Percentiles rank a stretch among this genome's conserved stretches.
These are phyloP conservation scores for Pythium periplocum DNA, from an alignment of 352 stramenopile species.

Conservation along the genomic window DNA sequence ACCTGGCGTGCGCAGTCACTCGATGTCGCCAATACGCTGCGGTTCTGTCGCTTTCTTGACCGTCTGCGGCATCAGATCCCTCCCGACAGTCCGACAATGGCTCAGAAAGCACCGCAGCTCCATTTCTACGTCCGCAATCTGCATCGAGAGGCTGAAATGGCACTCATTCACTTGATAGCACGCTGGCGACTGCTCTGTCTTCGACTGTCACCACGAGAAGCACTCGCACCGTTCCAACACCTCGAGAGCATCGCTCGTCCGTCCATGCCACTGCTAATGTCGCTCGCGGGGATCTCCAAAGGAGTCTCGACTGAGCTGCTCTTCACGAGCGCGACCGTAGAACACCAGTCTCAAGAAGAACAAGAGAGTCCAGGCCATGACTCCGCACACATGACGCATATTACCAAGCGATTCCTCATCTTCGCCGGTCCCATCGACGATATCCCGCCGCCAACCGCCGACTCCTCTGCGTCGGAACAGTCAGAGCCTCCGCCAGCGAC, in stretches of 20 bases:
- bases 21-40: conserved; percentile 34
- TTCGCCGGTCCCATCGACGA: conserved; percentile 13
- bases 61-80: conserved; percentile 5
- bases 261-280: conserved; percentile 1
- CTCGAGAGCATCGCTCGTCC: conserved; percentile 11
- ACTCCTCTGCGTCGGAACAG: too few relatives aligned
- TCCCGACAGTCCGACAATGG: background rate
- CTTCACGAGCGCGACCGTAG: background rate
- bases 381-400: conserved; percentile 1
- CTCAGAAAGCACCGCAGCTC: conserved; percentile 2
- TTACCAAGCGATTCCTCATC: conserved; percentile 23
- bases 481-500: too few relatives aligned
- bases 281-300: conserved; percentile 18
- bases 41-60: conserved; percentile 52
- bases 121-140: conserved; percentile 50
- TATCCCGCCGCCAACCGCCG: too few relatives aligned
- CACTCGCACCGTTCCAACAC: conserved; percentile 51
- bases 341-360: background rate
- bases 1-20: conserved; percentile 18
- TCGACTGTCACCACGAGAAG: conserved; percentile 32
- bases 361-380: background rate
- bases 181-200: conserved; percentile 58
- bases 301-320: conserved; percentile 15
- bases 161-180: conserved; percentile 47
- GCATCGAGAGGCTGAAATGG: conserved; percentile 30